Evolutionary conservation across 306 rosid genomes (phyloP), one percentile per base, ranked within the genome.

Genomic region (Potentilla sterilis): DNA sequence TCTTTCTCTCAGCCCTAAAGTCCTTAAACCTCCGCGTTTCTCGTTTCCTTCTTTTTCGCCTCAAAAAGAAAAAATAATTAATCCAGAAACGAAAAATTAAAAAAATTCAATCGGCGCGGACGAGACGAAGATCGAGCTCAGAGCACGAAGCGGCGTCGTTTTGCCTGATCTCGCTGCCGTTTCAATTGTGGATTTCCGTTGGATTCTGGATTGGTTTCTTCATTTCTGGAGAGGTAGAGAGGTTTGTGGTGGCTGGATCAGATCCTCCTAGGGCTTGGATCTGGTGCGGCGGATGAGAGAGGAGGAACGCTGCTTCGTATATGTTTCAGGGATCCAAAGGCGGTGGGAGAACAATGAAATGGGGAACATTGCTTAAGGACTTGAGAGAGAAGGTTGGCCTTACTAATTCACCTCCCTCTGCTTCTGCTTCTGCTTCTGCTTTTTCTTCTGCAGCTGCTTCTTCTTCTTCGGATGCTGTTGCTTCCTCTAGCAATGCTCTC

Each of bases 321-420:
- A 77, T 72, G 90, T 83, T 87, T 87, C 75, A 78, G 85, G 79
- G 87, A 85, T 88, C 88, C 77, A 85, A 54, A 77, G 86, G 89
- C 3, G 22, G 69, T 15, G 5, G 67, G 81, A 83, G 72, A 92
- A 89, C 97, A 81, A 96, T 96, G 99, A 96, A 92, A 92, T 96
- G 99, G 99, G 92, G 64, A 69, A 76, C 97, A 85, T 92, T 96
- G 97, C 91, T 96, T 82, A 96, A 89, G 92, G 99, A 96, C 88
- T 85, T 96, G 75, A 96, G 88, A 88, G 99, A 96, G 92, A 96
- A 90, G 94, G 99, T 96, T 82, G 98, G 99, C 44, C 80, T 96
- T 38, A 87, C 90, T 88, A 47, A 77, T 64, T 51, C 95, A 10
- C 75, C 94, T 62, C 46, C 88, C 69, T 12, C 86, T 71, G 19